Evolutionary conservation across 2,329 filamentous ascomycete genomes (phyloP), one percentile per base, ranked within the genome.

Genomic region (Sporothrix luriei): DNA sequence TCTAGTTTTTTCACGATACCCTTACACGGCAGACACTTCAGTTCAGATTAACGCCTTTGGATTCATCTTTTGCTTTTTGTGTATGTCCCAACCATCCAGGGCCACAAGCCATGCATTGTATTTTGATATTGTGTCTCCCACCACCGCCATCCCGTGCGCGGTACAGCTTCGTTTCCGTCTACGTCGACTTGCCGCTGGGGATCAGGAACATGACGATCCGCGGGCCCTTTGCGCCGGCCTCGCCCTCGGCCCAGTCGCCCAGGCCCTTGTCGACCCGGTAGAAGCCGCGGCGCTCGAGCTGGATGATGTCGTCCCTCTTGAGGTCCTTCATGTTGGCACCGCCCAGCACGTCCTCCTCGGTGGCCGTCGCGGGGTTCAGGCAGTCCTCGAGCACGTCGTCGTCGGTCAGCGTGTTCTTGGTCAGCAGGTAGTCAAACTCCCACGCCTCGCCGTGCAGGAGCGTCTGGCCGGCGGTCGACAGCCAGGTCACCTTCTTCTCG

Each of bases 401-500:
- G 78, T 95, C 91, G 78, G 93, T 91, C 38, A 98, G 85, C 78
- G 95, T 94, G 78, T 98, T 94, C 85, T 97, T 98, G 71, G 91
- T 96, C 77, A 98, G 91, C 64, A 98, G 86, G 81, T 96, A 94
- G 81, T 97, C 94, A 78, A 97, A 98, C 75, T 97, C 93, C 81
- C 94, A 94, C 13, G 97, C 85, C 80, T 97, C 92, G 26, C 95
- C 89, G 9, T 90, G 88, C 16, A 97, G 84, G 0, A 97, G 85
- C 70, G 91, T 87, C 81, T 94, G 91, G 57, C 87, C 87, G 74
- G 92, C 87, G 0, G 85, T 87, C 1, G 92, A 90, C 62, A 98
- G 83, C 94, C 94, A 98, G 0, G 94, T 97, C 49, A 98, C 88
- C 85, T 98, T 98, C 88, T 97, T 97, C 77, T 93, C 89, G 0